Evolutionary conservation across 352 stramenopile species (phyloP), one percentile per base, ranked within the genome.

Genomic region (Phytopythium cucurbitacearum): DNA sequence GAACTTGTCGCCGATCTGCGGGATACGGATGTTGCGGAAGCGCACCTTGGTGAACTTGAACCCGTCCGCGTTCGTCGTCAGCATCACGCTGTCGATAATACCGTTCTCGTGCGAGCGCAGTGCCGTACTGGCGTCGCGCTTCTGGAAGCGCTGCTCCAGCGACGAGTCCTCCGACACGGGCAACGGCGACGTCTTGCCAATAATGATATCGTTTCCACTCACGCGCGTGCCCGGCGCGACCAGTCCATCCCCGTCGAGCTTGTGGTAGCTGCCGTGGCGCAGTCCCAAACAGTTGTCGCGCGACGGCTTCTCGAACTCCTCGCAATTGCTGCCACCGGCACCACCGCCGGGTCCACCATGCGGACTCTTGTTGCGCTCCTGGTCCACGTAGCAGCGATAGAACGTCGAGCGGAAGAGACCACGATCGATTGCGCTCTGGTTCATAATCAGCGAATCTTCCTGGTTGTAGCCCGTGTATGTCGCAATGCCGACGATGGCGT

Each of bases 381-480:
- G 88, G 56, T 99, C 96, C 53, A 96, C 95, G 76, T 99, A 99
- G 64, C 95, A 99, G 28, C 97, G 85, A 71, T 99, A 99, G 78
- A 99, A 99, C 3, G 96, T 99, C 35, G 95, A 99, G 11, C 97
- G 87, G 81, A 99, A 99, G 49, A 99, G 89, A 44, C 98, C 98
- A 42, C 98, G 91, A 66, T 99, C 98, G 58, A 99, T 99, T 11
- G 97, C 95, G 69, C 85, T 98, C 68, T 99, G 97, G 77, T 99
- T 99, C 92, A 99, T 98, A 75, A 99, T 99, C 51, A 99, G 72
- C 33, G 96, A 99, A 91, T 99, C 98, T 89, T 99, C 97, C 65
- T 99, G 94, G 71, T 99, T 99, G 87, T 99, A 99, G 7, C 85
- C 85, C n/a, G 83, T 91, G 71, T 95, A 95, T 1, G 78, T 88